Conservation (phyloP, 2,329 filamentous ascomycete species). For the Thelonectria discophora region DNA sequence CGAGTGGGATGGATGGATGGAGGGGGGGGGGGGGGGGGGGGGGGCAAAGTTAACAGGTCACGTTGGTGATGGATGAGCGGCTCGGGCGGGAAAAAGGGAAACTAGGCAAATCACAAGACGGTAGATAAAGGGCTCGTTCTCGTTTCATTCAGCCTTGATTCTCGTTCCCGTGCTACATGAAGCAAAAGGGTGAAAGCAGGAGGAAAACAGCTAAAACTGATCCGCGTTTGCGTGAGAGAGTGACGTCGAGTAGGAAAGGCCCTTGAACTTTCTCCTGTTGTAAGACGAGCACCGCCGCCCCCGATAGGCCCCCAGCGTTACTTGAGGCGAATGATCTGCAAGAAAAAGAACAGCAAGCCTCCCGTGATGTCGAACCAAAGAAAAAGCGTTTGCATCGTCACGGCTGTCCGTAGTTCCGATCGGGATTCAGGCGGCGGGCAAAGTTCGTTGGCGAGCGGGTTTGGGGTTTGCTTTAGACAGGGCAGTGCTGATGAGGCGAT, state of each 20-base stretch:
- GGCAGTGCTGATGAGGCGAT: conserved; percentile 35
- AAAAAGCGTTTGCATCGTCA: neutral
- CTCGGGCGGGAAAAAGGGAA: neutral
- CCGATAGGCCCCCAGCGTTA: neutral
- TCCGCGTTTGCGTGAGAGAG: neutral
- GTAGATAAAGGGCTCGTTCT: neutral
- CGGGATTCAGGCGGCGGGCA: neutral
- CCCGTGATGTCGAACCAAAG: neutral
- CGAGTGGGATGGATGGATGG: neutral
- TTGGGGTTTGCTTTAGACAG: conserved; percentile 32
- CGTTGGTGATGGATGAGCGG: neutral
- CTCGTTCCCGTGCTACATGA: neutral
- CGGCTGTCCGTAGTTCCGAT: neutral
- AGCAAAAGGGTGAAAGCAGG: neutral
- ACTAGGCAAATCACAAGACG: neutral
- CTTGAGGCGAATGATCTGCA: neutral
- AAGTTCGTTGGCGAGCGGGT: too few relatives aligned
- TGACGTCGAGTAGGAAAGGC: neutral
- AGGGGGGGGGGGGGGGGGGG: conserved; percentile 4
- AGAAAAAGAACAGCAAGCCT: conserved; percentile 6
- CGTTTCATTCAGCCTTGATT: neutral
- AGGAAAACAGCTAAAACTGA: neutral
- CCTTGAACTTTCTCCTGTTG: neutral
- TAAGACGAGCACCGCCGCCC: neutral
- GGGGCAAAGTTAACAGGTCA: neutral